Evolutionary conservation across 768 basidiomycete genomes (phyloP), one percentile per base, ranked within the genome.

Genomic region (Mycena polygramma): DNA sequence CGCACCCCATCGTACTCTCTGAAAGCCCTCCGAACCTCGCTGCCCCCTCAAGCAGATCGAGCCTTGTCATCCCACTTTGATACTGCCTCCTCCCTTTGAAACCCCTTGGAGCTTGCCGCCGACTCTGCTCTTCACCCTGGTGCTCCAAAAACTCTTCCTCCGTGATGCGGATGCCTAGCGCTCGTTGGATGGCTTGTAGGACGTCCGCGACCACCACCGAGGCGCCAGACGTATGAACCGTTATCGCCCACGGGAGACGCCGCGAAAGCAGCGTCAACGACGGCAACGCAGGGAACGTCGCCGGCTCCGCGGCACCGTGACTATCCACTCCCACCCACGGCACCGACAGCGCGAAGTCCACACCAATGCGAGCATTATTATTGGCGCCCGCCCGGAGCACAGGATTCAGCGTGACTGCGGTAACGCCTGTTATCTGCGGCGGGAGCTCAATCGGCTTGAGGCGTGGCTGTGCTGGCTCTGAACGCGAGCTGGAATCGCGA

Each of bases 231-330:
- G 67, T 59, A 41, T 72, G 73, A 1, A 26, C 74, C 15, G 71
- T 70, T 46, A 71, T 68, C 39, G 62, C 45, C 69, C 73, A 74
- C 15, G 73, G 70, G 6, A 74, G 39, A 4, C 10, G 46, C 19
- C 14, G 37, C 0, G 57, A 60, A 35, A 65, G 48, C 17, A 74
- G n/a, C 22, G 73, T 73, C 49, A 71, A 14, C 22, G 73, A 71
- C 39, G 73, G 66, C 19, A 75, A 63, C 30, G 37, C 68, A 3
- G 68, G 73, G 10, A 30, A 59, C 20, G 65, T 69, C 41, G 71
- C 70, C 10, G 45, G 55, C 49, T 69, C 39, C 26, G 19, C 30
- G 30, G 30, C 30, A 30, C 2, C 30, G 8, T 7, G 24, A 11
- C 11, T 11, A 55, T 49, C 26, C 14, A 53, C 8, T n/a, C 20